A percentile compares a stretch with the other conserved stretches of the same genome.
phyloP scores from a whole-genome alignment of 352 stramenopile species.

The Phytophthora pluvialis region DNA sequence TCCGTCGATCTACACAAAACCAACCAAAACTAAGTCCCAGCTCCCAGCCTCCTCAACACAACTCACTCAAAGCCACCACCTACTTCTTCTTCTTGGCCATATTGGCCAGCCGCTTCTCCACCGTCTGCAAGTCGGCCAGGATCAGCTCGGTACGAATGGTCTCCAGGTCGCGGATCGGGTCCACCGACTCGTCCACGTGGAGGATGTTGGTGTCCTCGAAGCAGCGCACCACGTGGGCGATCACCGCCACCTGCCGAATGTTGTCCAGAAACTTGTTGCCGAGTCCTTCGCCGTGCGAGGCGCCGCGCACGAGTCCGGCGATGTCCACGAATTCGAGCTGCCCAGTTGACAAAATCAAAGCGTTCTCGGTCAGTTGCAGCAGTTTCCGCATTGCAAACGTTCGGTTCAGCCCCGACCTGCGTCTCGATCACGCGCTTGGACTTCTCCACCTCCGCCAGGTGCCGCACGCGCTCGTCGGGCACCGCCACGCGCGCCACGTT shows the following conservation, averaged over 20 bases:
- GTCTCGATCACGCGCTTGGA: constrained; percentile 80
- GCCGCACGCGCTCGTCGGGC: constrained; percentile 65
- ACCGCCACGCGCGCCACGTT: constrained; percentile 85
- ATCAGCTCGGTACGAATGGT: constrained; percentile 98
- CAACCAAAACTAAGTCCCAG: constrained; percentile 10
- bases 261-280: constrained; percentile 91
- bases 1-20: constrained; percentile 50
- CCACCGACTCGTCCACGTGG: constrained; percentile 95
- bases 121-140: constrained; percentile 88
- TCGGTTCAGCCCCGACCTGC: constrained; percentile 34
- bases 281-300: constrained; percentile 82
- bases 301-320: constrained; percentile 81
- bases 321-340: constrained; percentile 91
- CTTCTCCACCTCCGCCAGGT: constrained; percentile 72
- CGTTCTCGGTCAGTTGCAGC: constrained; percentile 18
- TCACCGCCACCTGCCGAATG: constrained; percentile 86
- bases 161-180: constrained; percentile 97
- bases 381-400: constrained; percentile 6
- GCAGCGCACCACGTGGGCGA: constrained; percentile 94
- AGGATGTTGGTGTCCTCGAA: constrained; percentile 99
- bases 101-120: constrained; percentile 70
- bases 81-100: constrained; percentile 86
- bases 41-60: background rate
- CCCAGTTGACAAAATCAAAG: constrained; percentile 19
- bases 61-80: constrained; percentile 2